Evolutionary conservation across 306 rosid genomes (phyloP).

Genomic region (Quercus suber): DNA sequence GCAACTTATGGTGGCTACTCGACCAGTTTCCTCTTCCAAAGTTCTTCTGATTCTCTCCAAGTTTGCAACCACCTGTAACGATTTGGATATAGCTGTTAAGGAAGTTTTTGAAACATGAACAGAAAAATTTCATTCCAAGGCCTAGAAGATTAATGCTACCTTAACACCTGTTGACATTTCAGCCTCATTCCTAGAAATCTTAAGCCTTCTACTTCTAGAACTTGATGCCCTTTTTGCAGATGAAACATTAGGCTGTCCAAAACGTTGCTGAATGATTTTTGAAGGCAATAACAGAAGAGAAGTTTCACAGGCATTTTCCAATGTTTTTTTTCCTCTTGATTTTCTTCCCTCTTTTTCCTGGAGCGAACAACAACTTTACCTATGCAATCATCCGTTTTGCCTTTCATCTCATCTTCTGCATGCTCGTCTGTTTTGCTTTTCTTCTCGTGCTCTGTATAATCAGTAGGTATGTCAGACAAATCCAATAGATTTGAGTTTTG

Average conservation of each 20-base stretch:
- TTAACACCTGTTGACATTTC: conserved; percentile 73
- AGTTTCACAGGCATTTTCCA: conserved; percentile 14
- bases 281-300: conserved; percentile 29
- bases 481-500: conserved; percentile 36
- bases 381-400: conserved; percentile 13
- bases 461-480: conserved; percentile 16
- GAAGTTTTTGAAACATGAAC: neutral
- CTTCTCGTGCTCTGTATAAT: conserved; percentile 27
- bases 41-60: conserved; percentile 65
- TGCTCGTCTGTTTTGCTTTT: conserved; percentile 15
- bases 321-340: conserved; percentile 40
- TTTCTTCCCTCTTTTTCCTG: conserved; percentile 47
- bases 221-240: conserved; percentile 39
- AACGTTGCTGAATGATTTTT: conserved; percentile 26
- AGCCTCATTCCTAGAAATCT: conserved; percentile 59
- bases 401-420: conserved; percentile 30
- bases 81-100: neutral
- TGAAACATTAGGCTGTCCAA: conserved; percentile 21
- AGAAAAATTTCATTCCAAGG: neutral
- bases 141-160: conserved; percentile 44
- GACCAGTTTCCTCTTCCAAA: conserved; percentile 63
- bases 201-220: conserved; percentile 40
- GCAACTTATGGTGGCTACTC: conserved; percentile 53
- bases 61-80: conserved; percentile 55
- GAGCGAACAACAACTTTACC: conserved; percentile 46